Evolutionary conservation across 768 basidiomycete genomes (phyloP).

Genomic region (Cystofilobasidium macerans): DNA sequence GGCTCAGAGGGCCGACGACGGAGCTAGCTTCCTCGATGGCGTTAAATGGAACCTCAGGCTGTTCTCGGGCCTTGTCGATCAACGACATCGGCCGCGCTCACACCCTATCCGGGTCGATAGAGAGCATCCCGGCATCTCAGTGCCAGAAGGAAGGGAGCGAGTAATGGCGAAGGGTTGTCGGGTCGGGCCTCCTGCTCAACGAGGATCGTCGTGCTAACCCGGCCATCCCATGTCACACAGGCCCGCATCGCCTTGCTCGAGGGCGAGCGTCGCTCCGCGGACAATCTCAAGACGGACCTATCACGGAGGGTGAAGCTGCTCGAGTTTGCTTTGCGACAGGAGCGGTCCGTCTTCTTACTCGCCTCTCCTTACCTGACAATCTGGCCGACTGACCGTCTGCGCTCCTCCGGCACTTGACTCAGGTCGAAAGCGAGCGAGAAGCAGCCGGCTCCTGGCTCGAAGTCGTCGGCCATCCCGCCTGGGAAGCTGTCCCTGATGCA

Average conservation of each 20-base stretch:
- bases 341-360: conserved; percentile 55
- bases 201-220: background rate
- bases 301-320: conserved; percentile 98
- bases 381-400: too few species aligned
- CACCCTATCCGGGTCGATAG: too few species aligned
- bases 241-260: conserved; percentile 94
- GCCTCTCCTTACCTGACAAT: background rate
- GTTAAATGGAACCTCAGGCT: too few species aligned
- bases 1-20: too few species aligned
- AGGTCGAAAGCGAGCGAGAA: conserved; percentile 18
- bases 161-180: background rate
- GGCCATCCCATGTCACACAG: conserved; percentile 40
- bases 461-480: conserved; percentile 49
- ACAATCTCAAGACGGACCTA: conserved; percentile 90
- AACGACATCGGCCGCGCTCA: too few species aligned
- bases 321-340: conserved; percentile 90
- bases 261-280: conserved; percentile 90
- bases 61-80: too few species aligned
- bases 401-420: too few species aligned
- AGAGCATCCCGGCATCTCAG: too few species aligned
- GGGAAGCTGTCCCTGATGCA: conserved; percentile 58
- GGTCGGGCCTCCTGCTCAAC: background rate
- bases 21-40: too few species aligned
- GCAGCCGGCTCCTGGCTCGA: conserved; percentile 44
- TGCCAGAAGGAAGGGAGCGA: too few species aligned